Conservation (phyloP, 2,329 filamentous ascomycete genomes). For the Pezizomycotina sp. region DNA sequence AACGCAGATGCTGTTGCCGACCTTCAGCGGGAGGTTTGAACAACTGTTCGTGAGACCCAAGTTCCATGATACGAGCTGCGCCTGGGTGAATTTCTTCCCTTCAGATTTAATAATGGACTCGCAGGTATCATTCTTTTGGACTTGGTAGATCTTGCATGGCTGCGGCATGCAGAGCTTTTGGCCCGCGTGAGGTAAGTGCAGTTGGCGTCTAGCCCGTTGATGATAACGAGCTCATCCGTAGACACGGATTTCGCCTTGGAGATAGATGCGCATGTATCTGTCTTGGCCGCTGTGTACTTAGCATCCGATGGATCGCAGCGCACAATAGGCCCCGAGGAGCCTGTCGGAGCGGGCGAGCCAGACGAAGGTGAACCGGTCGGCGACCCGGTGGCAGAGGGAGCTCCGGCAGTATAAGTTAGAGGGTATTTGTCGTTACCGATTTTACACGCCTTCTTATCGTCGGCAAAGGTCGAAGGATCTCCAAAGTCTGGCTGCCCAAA, state of each 20-base stretch:
- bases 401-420: constrained; percentile 3
- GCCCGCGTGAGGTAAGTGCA: constrained; percentile 4
- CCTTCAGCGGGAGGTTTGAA: constrained; percentile 4
- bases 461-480: constrained; percentile 3
- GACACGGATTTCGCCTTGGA: constrained; percentile 2
- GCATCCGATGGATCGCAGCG: no score
- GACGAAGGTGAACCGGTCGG: constrained; percentile 1
- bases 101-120: neutral
- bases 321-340: no score
- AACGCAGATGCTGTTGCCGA: constrained; percentile 5
- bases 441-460: constrained; percentile 3
- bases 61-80: constrained; percentile 5
- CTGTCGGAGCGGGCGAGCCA: constrained; percentile 1
- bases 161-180: constrained; percentile 3
- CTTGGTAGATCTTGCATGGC: constrained; percentile 1
- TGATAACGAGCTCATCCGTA: constrained; percentile 1
- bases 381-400: constrained; percentile 1
- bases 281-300: no score
- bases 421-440: neutral
- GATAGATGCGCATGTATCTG: constrained; percentile 9
- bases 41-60: constrained; percentile 3
- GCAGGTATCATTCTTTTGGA: constrained; percentile 4
- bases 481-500: constrained; percentile 3
- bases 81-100: constrained; percentile 4
- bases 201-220: constrained; percentile 5